Evolutionary conservation across 495 filamentous ascomycete species (phyloP), one percentile per base, ranked within the genome.

Genomic region (Bryoglossum gracile): DNA sequence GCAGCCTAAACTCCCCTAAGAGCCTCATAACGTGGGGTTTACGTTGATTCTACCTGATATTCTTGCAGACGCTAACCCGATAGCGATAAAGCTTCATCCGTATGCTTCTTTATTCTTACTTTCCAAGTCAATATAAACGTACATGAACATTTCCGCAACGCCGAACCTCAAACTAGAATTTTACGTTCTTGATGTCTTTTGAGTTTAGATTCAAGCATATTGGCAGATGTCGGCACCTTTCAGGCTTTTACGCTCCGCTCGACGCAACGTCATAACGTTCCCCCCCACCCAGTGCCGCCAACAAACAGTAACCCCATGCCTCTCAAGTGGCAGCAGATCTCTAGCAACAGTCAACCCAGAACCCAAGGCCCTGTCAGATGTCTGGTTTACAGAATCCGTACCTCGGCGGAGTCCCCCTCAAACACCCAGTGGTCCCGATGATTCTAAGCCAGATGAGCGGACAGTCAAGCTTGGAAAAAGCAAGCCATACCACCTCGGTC

Each of bases 381-480:
- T 55, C n/a, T 57, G 55, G 53, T 62, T 62, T 34, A 62, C 46
- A 14, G 55, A 46, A 19, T 62, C 55, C 18, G 16, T 32, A 25
- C 55, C 53, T 14, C 38, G 16, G 9, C 30, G 36, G 10, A 50
- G 38, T 25, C 38, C 35, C 0, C 18, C 48, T 17, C 35, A 37
- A 38, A 50, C 55, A 19, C 8, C 21, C 21, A 5, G 28, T 30
- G 46, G 46, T 4, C 26, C 54, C 18, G 36, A 58, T 38, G 62
- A 62, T 1, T 82, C 82, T 5, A 80, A 89, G 1, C 83, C 82
- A 6, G 80, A 89, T 66, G 82, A 92, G 61, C 80, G 91, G 28
- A 90, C 84, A 34, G 60, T 95, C 39, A 91, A 92, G 63, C 81
- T 98, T 2, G 91, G 92, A 45, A 91, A 86, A 59, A 96, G 89